Conservation (phyloP, 345 rosid genomes). For the Syzygium oleosum region DNA sequence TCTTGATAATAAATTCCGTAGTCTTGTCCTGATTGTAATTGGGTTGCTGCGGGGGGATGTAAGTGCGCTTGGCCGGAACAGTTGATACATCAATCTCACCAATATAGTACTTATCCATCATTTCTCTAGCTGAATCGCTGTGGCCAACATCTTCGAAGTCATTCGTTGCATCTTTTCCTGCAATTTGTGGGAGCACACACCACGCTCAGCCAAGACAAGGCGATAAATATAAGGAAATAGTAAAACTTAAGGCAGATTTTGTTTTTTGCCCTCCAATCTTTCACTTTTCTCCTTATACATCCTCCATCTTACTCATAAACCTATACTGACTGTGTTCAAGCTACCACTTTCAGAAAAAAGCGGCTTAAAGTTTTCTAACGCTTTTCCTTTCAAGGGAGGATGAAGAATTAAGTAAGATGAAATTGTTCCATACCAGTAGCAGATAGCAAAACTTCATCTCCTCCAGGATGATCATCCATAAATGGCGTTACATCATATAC, state of each 20-base stretch:
- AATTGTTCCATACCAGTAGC: conserved; percentile 55
- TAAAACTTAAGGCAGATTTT: neutral
- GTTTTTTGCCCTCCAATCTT: neutral
- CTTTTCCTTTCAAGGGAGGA: neutral
- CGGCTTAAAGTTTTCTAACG: neutral
- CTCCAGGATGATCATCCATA: conserved; percentile 99
- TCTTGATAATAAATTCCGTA: conserved; percentile 57
- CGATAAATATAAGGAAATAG: neutral
- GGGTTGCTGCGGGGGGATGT: conserved; percentile 43
- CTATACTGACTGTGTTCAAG: neutral
- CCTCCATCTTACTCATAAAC: neutral
- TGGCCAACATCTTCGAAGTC: conserved; percentile 97
- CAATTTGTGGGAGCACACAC: neutral
- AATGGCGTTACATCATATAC: conserved; percentile 92
- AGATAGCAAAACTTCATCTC: conserved; percentile 89
- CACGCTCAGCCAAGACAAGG: neutral
- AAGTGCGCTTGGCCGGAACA: conserved; percentile 44
- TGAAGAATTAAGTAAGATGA: neutral
- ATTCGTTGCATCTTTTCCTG: conserved; percentile 89
- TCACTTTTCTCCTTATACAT: neutral
- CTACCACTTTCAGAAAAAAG: neutral
- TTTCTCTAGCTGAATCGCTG: conserved; percentile 84
- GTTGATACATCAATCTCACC: conserved; percentile 64
- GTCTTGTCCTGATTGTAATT: conserved; percentile 49
- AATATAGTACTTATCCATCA: conserved; percentile 62